A percentile compares a stretch with the other conserved stretches of the same genome.
These are phyloP conservation scores for Parathielavia appendiculata DNA, from an alignment of 495 filamentous ascomycete genomes.

Conservation along the genomic window DNA sequence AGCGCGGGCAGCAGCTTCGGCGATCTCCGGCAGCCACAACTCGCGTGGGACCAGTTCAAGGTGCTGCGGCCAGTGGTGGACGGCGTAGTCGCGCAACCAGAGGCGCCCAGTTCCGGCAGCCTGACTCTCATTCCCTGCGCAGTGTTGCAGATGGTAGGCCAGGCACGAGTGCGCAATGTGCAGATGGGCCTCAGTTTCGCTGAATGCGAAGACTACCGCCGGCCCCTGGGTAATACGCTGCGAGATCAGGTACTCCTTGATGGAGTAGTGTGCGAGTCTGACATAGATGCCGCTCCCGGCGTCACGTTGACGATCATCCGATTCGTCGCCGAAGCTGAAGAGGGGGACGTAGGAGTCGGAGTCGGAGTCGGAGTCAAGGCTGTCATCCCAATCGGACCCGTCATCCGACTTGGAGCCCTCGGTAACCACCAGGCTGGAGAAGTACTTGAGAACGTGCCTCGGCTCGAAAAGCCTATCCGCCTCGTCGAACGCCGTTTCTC, in stretches of 20 bases:
- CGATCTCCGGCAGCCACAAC: not conserved
- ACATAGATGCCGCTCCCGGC: not conserved
- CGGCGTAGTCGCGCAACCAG: not conserved
- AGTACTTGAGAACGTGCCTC: not conserved
- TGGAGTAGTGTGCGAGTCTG: not conserved
- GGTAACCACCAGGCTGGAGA: not conserved
- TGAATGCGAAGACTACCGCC: not conserved
- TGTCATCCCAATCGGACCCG: too few relatives aligned
- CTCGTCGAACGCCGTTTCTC: not conserved
- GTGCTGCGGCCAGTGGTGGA: not conserved
- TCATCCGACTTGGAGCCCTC: not conserved
- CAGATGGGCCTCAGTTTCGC: not conserved
- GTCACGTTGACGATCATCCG: not conserved
- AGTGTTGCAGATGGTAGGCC: not conserved
- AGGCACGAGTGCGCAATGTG: not conserved
- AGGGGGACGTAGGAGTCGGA: too few relatives aligned
- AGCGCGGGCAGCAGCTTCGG: not conserved
- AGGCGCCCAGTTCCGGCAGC: not conserved
- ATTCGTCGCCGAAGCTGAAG: too few relatives aligned
- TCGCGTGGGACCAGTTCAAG: not conserved
- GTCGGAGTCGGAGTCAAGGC: too few relatives aligned
- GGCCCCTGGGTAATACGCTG: not conserved
- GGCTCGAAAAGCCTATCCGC: not conserved
- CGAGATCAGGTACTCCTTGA: constrained; percentile 5
- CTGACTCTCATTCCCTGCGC: not conserved